These are phyloP conservation scores for Suhomyces kunorum DNA, from an alignment of 1,139 yeast genomes.

Conservation along the genomic window DNA sequence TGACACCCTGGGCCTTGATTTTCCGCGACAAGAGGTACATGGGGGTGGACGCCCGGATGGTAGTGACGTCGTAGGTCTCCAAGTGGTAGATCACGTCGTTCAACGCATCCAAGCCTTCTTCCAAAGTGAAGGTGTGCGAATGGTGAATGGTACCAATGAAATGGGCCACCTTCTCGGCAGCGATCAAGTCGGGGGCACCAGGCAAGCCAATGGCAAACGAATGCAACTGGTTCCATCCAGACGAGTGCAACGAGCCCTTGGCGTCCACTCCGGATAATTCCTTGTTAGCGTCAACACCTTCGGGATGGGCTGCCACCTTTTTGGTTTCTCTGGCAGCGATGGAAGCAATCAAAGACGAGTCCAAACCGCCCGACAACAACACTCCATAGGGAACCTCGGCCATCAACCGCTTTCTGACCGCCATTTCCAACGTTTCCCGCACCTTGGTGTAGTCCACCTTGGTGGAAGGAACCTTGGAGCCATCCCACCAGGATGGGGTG, in stretches of 20 bases:
- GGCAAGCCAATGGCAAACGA: conserved; percentile 97
- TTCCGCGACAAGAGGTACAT: conserved; percentile 95
- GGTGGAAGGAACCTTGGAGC: conserved; percentile 64
- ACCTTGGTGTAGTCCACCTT: conserved; percentile 71
- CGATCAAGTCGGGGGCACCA: conserved; percentile 95
- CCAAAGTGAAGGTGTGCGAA: conserved; percentile 93
- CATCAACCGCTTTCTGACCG: conserved; percentile 98
- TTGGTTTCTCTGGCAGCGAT: conserved; percentile 96
- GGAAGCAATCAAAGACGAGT: conserved; percentile 92
- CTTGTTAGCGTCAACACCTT: conserved; percentile 51
- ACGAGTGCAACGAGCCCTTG: conserved; percentile 72
- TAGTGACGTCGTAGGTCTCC: conserved; percentile 97
- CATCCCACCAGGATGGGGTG: conserved; percentile 95
- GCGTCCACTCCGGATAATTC: conserved; percentile 92
- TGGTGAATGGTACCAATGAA: conserved; percentile 95
- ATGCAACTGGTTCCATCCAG: conserved; percentile 80
- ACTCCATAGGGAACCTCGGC: conserved; percentile 99
- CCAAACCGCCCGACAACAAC: conserved; percentile 92
- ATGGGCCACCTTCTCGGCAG: conserved; percentile 95
- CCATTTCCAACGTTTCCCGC: conserved; percentile 82
- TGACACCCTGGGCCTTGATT: conserved; percentile 98
- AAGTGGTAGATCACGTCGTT: conserved; percentile 92
- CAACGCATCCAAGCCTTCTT: conserved; percentile 95
- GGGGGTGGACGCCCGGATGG: conserved; percentile 98
- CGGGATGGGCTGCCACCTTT: conserved; percentile 60